These are phyloP conservation scores for Sordariomycetes sp. DNA, from an alignment of 2,329 filamentous ascomycete species.

Conservation along the genomic window DNA sequence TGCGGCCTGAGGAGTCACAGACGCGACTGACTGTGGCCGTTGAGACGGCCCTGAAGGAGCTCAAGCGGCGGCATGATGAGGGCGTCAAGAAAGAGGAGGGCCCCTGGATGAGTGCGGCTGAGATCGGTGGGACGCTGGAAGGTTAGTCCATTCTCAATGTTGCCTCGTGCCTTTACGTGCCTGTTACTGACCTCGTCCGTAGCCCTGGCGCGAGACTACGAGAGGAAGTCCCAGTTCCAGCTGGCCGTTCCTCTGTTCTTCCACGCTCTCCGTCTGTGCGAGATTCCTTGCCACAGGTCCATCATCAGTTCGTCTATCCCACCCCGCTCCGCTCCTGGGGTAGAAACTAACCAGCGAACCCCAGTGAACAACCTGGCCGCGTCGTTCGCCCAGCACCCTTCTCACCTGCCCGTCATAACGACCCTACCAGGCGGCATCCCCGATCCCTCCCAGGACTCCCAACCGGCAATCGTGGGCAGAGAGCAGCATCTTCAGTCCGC, in stretches of 20 bases:
- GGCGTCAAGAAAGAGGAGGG: conserved; percentile 62
- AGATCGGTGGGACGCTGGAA: conserved; percentile 67
- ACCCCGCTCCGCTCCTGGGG: not conserved
- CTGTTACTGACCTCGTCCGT: conserved; percentile 6
- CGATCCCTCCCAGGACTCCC: conserved; percentile 28
- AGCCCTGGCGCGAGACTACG: conserved; percentile 70
- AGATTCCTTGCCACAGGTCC: conserved; percentile 62
- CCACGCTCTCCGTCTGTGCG: conserved; percentile 65
- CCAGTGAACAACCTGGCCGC: conserved; percentile 72
- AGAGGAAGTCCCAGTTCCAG: conserved; percentile 62
- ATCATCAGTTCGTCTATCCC: conserved; percentile 52
- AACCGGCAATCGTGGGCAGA: conserved; percentile 12
- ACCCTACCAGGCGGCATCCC: not conserved
- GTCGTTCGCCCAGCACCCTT: conserved; percentile 58
- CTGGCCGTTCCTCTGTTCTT: conserved; percentile 80
- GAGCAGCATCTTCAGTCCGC: conserved; percentile 58
- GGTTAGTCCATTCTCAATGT: conserved; percentile 24
- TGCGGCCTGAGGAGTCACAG: conserved; percentile 64
- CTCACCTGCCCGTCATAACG: conserved; percentile 6
- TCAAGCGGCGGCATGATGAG: conserved; percentile 53
- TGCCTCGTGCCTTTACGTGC: not conserved
- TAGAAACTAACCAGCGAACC: conserved; percentile 5
- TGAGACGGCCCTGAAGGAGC: conserved; percentile 67
- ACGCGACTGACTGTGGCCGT: conserved; percentile 65
- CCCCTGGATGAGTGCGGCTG: conserved; percentile 57